Evolutionary conservation across 2,329 filamentous ascomycete genomes (phyloP).

Genomic region (Sporothrix schenckii): DNA sequence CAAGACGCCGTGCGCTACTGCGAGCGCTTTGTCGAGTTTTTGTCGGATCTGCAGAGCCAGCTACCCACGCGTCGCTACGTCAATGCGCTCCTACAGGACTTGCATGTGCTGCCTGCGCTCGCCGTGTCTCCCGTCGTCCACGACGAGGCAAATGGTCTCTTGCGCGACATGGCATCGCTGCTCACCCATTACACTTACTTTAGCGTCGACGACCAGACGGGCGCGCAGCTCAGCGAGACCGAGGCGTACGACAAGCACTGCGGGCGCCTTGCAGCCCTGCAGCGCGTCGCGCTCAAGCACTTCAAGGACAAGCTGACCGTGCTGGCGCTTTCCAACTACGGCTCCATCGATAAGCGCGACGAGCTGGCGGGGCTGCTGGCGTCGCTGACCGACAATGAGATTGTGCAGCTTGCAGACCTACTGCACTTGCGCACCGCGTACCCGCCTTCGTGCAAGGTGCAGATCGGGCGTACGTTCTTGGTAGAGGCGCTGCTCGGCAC

Average conservation of each 20-base stretch:
- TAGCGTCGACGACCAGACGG: slow-evolving; percentile 87
- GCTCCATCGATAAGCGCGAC: slow-evolving; percentile 75
- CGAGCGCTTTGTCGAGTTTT: slow-evolving; percentile 88
- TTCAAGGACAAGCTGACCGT: slow-evolving; percentile 93
- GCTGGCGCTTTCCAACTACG: slow-evolving; percentile 88
- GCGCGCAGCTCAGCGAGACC: slow-evolving; percentile 69
- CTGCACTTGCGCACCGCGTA: slow-evolving; percentile 84
- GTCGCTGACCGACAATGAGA: slow-evolving; percentile 71
- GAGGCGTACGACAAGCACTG: slow-evolving; percentile 83
- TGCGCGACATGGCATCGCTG: slow-evolving; percentile 80
- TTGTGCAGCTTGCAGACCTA: slow-evolving; percentile 67
- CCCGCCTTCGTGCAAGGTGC: slow-evolving; percentile 68
- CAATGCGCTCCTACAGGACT: slow-evolving; percentile 81
- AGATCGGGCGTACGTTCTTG: slow-evolving; percentile 64
- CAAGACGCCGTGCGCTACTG: slow-evolving; percentile 75
- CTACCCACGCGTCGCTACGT: slow-evolving; percentile 91
- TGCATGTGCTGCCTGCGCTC: slow-evolving; percentile 79
- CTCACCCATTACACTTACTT: slow-evolving; percentile 87
- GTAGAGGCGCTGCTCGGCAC: slow-evolving; percentile 72
- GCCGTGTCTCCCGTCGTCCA: slow-evolving; percentile 77
- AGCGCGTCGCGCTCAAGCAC: slow-evolving; percentile 74
- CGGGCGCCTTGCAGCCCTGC: slow-evolving; percentile 72
- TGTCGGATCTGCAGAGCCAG: slow-evolving; percentile 90
- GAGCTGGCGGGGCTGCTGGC: slow-evolving; percentile 79
- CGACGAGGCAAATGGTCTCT: slow-evolving; percentile 70